Base-by-base conservation (phyloP, 129 eudicot genomes). In the Artemisia annua region DNA sequence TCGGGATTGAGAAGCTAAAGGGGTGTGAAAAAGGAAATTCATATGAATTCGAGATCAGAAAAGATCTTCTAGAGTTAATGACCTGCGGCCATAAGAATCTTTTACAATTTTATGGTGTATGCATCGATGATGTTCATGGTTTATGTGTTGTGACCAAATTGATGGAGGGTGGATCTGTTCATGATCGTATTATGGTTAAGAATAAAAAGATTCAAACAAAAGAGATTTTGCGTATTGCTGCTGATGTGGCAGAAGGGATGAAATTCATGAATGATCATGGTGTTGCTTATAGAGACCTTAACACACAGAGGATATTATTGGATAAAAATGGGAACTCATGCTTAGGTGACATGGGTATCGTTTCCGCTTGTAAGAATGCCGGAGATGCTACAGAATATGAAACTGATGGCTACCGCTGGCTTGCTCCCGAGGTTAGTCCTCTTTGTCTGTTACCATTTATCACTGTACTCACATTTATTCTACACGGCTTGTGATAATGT, bases 191-290 rank as follows among this genome's bases (percentile, higher is more conserved):
- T 48, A 69, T 88, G 79, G 30, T 80, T n/a, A 95, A 89, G 83
- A 89, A 82, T 60, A 91, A 88, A 82, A 95, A 83, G 81, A 83
- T 95, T 81, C 99, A 86, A 68, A 82, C 56, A 3, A 95, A 88
- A 63, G 99, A 95, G 35, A 74, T 91, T 26, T 15, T 82, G 66
- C 80, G 97, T 71, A 91, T 95, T 53, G 88, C 92, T 57, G 61
- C 68, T 30, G 99, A 95, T 72, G 81, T 95, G 12, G 97, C 95
- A 0, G 99, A 90, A 79, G 99, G 96, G 74, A 81, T 95, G 26
- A 91, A 88, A 87, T 95, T 95, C 88, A 83, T 91, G 90, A 95
- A 90, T 61, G 99, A 95, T 81, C 97, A 95, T 61, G 97, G 97
- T 16, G 81, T 95, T 49, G 80, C 96, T 30, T 95, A 88, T 66